phyloP scores from a whole-genome alignment of 2,329 filamentous ascomycete genomes.

The Colletotrichum sp. region DNA sequence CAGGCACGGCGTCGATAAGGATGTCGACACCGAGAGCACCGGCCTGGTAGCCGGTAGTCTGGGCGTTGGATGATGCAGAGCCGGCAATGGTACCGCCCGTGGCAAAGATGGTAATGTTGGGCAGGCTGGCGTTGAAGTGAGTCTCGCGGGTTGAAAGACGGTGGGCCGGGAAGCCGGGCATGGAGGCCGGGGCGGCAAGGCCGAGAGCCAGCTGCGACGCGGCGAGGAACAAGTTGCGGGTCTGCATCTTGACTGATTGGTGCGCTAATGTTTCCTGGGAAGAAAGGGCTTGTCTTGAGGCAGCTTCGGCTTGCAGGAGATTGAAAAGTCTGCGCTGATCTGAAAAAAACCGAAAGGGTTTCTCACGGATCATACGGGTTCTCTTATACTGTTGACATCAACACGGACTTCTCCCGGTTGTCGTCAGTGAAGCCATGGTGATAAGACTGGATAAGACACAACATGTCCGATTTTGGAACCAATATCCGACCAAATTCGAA shows the following conservation, averaged over 20 bases:
- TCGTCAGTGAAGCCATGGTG: background rate
- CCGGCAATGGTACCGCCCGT: constrained; percentile 67
- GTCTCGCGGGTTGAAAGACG: constrained; percentile 7
- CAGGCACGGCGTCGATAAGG: constrained; percentile 60
- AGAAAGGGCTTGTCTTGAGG: background rate
- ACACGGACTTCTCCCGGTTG: no score
- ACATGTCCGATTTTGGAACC: background rate
- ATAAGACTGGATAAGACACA: background rate
- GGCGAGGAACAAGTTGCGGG: background rate
- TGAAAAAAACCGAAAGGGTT: background rate
- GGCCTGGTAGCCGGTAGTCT: constrained; percentile 48
- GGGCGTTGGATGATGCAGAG: constrained; percentile 49
- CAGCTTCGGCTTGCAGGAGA: background rate
- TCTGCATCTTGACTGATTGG: background rate
- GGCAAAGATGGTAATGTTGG: constrained; percentile 62
- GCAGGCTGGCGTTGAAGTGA: constrained; percentile 46
- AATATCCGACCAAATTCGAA: background rate
- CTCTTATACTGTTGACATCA: background rate
- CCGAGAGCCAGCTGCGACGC: constrained; percentile 9
- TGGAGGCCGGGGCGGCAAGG: constrained; percentile 7
- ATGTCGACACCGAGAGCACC: constrained; percentile 52
- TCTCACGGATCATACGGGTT: background rate
- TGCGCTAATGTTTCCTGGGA: background rate
- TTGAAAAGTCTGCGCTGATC: background rate
- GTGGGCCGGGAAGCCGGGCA: background rate